These are phyloP conservation scores for Cyberlindnera suaveolens DNA, from an alignment of 805 yeast genomes.

Conservation along the genomic window DNA sequence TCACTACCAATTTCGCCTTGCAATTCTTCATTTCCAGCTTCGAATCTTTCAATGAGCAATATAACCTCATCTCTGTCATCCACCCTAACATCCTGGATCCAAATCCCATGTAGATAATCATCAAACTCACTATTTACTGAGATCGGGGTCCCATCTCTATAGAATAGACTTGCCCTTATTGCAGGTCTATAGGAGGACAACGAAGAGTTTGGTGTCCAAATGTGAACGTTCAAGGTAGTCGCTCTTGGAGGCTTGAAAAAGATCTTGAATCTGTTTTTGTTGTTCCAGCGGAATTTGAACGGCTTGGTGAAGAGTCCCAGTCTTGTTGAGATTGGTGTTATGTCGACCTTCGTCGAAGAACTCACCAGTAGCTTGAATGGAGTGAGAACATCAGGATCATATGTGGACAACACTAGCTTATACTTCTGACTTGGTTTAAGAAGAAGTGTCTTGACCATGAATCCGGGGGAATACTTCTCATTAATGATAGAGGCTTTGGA, in stretches of 20 bases:
- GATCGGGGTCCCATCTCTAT: constrained; percentile 24
- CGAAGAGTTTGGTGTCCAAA: constrained; percentile 7
- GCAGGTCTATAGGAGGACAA: constrained; percentile 36
- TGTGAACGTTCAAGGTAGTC: constrained; percentile 18
- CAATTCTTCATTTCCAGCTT: constrained; percentile 36
- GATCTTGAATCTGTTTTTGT: constrained; percentile 33
- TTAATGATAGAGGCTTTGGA: constrained; percentile 27
- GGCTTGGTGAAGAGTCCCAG: constrained; percentile 31
- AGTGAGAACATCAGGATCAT: constrained; percentile 26
- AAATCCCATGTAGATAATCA: constrained; percentile 39
- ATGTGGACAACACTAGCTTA: constrained; percentile 41
- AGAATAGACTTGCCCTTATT: constrained; percentile 39
- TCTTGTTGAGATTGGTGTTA: constrained; percentile 21
- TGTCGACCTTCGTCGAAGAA: constrained; percentile 12
- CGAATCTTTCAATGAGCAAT: constrained; percentile 43
- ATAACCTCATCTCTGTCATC: constrained; percentile 26
- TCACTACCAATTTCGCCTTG: constrained; percentile 34
- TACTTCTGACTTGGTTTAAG: constrained; percentile 33
- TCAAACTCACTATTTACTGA: constrained; percentile 35
- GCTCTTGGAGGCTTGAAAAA: constrained; percentile 18
- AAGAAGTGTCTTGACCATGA: constrained; percentile 17
- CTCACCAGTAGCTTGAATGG: constrained; percentile 29
- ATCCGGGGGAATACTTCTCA: constrained; percentile 29
- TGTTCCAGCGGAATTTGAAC: constrained; percentile 31
- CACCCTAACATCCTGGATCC: constrained; percentile 14